Conservation (phyloP, 208 protist species). For the Leishmania tropica region DNA sequence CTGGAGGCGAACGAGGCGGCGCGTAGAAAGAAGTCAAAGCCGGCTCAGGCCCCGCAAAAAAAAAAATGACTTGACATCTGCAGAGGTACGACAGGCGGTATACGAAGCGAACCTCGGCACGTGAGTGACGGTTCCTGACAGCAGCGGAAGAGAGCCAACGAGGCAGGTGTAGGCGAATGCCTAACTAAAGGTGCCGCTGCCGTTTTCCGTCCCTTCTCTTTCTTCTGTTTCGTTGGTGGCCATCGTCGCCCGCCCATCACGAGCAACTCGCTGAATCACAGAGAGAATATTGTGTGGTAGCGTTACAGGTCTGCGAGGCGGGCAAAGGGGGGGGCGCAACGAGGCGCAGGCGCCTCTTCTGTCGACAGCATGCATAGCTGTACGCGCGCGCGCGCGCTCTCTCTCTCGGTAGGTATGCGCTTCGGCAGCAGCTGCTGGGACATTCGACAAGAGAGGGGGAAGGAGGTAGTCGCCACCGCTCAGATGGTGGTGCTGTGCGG, state of each 20-base stretch:
- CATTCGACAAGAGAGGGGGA: background rate
- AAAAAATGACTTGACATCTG: conserved; percentile 17
- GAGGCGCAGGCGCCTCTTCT: background rate
- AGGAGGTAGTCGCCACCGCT: background rate
- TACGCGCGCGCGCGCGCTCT: too few species aligned
- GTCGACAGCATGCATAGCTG: background rate
- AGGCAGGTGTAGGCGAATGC: background rate
- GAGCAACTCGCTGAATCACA: background rate
- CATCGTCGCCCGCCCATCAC: background rate
- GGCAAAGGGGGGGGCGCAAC: background rate
- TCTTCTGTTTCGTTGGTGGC: background rate
- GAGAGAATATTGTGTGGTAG: too few species aligned
- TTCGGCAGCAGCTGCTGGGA: background rate
- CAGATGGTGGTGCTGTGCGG: too few species aligned
- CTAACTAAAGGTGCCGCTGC: background rate
- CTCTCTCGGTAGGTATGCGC: background rate
- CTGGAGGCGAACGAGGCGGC: conserved; percentile 51
- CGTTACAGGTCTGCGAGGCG: background rate
- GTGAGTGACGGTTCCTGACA: background rate
- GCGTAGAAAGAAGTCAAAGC: conserved; percentile 55
- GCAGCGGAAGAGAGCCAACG: too few species aligned
- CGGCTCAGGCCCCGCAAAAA: conserved; percentile 5
- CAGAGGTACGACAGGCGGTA: background rate
- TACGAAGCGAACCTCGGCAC: background rate
- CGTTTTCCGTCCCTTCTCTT: background rate